Conservation (phyloP, 2,329 filamentous ascomycete species). For the Aureobasidium sp. region DNA sequence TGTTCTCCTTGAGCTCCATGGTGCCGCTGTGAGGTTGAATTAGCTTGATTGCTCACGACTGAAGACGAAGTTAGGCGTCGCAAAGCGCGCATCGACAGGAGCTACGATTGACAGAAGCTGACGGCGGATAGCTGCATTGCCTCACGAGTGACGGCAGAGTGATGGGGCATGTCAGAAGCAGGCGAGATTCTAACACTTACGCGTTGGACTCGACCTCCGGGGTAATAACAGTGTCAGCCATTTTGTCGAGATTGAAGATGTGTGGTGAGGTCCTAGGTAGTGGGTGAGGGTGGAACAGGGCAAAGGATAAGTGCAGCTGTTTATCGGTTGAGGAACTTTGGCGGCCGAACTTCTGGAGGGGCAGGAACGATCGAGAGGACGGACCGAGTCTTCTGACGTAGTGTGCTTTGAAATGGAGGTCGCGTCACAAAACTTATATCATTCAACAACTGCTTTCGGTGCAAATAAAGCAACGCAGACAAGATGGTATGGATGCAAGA, state of each 20-base stretch:
- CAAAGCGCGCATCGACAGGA: not conserved
- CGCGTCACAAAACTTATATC: slow-evolving; percentile 9
- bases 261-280: slow-evolving; percentile 3
- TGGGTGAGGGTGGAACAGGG: slow-evolving; percentile 9
- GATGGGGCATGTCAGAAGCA: not conserved
- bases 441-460: slow-evolving; percentile 6
- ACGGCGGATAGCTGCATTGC: not conserved
- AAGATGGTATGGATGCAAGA: not conserved
- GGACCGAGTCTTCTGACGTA: slow-evolving; percentile 7
- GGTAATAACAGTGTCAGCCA: slow-evolving; percentile 44
- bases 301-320: slow-evolving; percentile 9
- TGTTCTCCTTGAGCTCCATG: slow-evolving; percentile 97
- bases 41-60: not conserved
- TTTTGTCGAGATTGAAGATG: slow-evolving; percentile 21
- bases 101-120: not conserved
- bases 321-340: slow-evolving; percentile 14
- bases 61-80: not conserved
- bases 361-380: slow-evolving; percentile 10
- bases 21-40: slow-evolving; percentile 48
- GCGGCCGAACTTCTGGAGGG: slow-evolving; percentile 14
- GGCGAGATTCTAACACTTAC: slow-evolving; percentile 29
- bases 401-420: slow-evolving; percentile 8
- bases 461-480: not conserved
- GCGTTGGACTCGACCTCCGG: slow-evolving; percentile 40
- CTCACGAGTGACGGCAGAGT: not conserved